Conservation (phyloP, 345 rosid genomes). For the Psidium guajava region DNA sequence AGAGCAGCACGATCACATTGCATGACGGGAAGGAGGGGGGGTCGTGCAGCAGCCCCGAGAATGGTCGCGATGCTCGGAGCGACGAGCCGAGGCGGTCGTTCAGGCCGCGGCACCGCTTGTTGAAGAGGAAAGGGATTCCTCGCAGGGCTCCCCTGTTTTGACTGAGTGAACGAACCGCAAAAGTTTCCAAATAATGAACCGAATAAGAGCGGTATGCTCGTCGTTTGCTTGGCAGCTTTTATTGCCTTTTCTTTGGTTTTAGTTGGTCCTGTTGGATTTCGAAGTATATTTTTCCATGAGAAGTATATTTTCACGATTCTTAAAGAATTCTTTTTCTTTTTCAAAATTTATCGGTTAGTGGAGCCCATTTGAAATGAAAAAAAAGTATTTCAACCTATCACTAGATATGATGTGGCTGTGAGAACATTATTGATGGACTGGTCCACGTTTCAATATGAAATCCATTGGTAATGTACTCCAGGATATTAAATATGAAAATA, state of each 20-base stretch:
- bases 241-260: background rate
- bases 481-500: background rate
- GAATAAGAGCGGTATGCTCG: background rate
- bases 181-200: background rate
- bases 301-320: too few relatives aligned
- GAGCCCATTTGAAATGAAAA: too few relatives aligned
- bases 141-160: conserved; percentile 37
- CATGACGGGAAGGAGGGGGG: background rate
- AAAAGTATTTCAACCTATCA: background rate
- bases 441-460: background rate
- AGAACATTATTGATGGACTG: background rate
- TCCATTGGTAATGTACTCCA: background rate
- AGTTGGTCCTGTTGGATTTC: background rate
- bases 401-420: background rate
- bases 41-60: conserved; percentile 33
- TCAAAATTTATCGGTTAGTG: too few relatives aligned
- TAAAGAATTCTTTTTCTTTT: too few relatives aligned
- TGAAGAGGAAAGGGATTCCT: conserved; percentile 18
- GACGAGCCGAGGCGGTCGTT: conserved; percentile 24
- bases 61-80: conserved; percentile 30
- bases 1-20: background rate
- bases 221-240: background rate
- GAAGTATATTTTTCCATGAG: too few relatives aligned
- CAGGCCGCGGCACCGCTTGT: conserved; percentile 35
- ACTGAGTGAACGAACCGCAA: background rate